Conservation (phyloP, 108 stramenopile species). For the Cyclostephanos tholiformis region DNA sequence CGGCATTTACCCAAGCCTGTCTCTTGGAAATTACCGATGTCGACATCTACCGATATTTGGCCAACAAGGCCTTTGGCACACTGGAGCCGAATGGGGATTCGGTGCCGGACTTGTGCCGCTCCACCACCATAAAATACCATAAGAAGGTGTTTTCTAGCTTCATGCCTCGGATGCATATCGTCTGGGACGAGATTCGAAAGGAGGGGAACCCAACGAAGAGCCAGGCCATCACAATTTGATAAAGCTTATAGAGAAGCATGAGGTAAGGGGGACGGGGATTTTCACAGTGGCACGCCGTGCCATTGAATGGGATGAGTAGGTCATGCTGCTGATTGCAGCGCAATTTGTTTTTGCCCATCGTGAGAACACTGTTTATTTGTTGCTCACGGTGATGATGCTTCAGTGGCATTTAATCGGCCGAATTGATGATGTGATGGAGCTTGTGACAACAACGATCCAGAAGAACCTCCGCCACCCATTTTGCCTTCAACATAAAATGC, state of each 20-base stretch:
- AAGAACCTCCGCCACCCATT: no score
- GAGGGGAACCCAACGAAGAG: slow-evolving; percentile 16
- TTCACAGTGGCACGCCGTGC: slow-evolving; percentile 3
- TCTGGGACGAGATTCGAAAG: slow-evolving; percentile 3
- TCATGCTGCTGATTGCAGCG: background rate
- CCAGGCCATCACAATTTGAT: background rate
- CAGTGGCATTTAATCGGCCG: slow-evolving; percentile 15
- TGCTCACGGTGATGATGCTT: background rate
- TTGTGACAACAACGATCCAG: no score
- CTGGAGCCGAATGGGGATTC: slow-evolving; percentile 9
- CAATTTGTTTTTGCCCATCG: background rate
- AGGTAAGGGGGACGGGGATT: no score
- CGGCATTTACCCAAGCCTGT: background rate
- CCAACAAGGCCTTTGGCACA: slow-evolving; percentile 6
- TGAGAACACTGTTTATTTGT: background rate
- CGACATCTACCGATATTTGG: slow-evolving; percentile 4
- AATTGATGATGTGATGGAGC: slow-evolving; percentile 10
- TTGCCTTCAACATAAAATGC: slow-evolving; percentile 6
- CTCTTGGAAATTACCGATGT: slow-evolving; percentile 2
- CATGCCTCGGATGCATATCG: slow-evolving; percentile 10
- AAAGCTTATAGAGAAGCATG: no score
- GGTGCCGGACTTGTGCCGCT: slow-evolving; percentile 7
- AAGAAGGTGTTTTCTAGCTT: slow-evolving; percentile 15
- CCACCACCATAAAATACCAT: no score
- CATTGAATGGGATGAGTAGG: slow-evolving; percentile 16